phyloP scores from a whole-genome alignment of 768 basidiomycete species.

The Trametes punicea region DNA sequence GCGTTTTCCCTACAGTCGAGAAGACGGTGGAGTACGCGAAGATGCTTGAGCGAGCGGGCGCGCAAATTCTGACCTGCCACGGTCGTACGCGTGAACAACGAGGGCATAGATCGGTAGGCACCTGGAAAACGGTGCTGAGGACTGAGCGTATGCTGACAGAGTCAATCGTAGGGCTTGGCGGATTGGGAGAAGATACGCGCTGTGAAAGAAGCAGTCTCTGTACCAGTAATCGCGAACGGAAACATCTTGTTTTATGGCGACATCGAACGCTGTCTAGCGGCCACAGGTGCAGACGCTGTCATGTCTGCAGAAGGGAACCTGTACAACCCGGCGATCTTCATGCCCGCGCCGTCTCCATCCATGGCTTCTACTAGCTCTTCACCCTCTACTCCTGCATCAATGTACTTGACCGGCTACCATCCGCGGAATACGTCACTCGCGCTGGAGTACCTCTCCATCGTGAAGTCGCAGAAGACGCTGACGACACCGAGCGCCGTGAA shows the following conservation, averaged over 20 bases:
- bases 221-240: constrained; percentile 97
- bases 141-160: background rate
- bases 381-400: constrained; percentile 22
- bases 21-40: constrained; percentile 92
- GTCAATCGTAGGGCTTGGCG: constrained; percentile 63
- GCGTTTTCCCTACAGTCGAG: constrained; percentile 80
- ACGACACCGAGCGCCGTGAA: constrained; percentile 79
- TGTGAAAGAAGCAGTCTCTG: constrained; percentile 83
- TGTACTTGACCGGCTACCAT: constrained; percentile 43
- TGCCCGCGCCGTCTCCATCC: constrained; percentile 20
- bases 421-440: constrained; percentile 66
- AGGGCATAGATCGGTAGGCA: constrained; percentile 68
- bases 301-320: constrained; percentile 96
- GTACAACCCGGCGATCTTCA: constrained; percentile 86
- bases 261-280: constrained; percentile 69
- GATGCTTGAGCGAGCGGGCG: constrained; percentile 94
- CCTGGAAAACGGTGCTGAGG: background rate
- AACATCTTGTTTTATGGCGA: constrained; percentile 90
- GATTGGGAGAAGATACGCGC: constrained; percentile 89
- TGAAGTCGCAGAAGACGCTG: constrained; percentile 61
- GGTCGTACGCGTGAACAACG: constrained; percentile 90
- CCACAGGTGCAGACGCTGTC: constrained; percentile 87
- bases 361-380: constrained; percentile 6
- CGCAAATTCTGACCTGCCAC: constrained; percentile 92
- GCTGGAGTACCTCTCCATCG: constrained; percentile 83